Conservation (phyloP, 106 monocot genomes). For the Dioscorea zingiberensis region DNA sequence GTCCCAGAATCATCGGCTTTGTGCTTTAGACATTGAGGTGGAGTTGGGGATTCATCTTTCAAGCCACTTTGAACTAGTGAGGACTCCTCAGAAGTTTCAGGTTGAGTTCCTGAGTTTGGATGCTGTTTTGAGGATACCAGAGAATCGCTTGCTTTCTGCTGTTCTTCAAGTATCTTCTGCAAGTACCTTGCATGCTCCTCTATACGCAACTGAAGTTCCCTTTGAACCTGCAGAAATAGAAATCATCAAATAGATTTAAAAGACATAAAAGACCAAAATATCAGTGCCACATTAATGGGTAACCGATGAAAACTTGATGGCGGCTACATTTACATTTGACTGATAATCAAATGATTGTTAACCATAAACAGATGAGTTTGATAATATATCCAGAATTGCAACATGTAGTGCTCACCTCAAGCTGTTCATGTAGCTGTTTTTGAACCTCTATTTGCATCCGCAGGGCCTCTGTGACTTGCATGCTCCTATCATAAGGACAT, state of each 20-base stretch:
- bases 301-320: no score
- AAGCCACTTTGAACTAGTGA: constrained; percentile 20
- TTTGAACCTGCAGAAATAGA: constrained; percentile 71
- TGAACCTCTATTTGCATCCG: constrained; percentile 90
- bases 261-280: neutral
- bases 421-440: constrained; percentile 94
- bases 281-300: neutral
- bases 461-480: constrained; percentile 71
- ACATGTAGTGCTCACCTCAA: constrained; percentile 52
- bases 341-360: no score
- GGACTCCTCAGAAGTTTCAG: constrained; percentile 10
- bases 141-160: constrained; percentile 45
- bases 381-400: neutral
- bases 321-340: no score
- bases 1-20: constrained; percentile 19
- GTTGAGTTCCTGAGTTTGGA: constrained; percentile 13
- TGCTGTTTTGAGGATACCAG: constrained; percentile 19
- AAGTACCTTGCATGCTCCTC: constrained; percentile 86
- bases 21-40: constrained; percentile 16
- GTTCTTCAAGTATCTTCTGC: constrained; percentile 81
- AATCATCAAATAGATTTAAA: neutral
- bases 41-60: constrained; percentile 1
- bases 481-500: constrained; percentile 26
- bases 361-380: neutral
- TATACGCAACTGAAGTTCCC: constrained; percentile 71